A percentile compares a stretch with the other conserved stretches of the same genome.
phyloP scores from a whole-genome alignment of 345 rosid genomes.

The Camelina neglecta region DNA sequence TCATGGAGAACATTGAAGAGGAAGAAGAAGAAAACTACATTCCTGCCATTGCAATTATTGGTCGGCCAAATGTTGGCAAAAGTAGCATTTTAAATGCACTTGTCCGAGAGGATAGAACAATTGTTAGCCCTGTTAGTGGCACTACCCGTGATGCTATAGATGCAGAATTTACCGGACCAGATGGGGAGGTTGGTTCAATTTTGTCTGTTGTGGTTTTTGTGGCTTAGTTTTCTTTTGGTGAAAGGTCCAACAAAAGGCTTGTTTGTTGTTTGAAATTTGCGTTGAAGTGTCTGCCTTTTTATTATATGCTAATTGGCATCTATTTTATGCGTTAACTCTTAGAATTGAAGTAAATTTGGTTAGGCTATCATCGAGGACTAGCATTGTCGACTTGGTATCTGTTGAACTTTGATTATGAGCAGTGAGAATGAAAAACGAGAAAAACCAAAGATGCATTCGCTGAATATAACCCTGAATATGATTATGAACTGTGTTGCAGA shows the following conservation, averaged over 20 bases:
- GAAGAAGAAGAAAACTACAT: slow-evolving; percentile 73
- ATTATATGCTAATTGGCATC: slow-evolving; percentile 7
- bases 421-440: neutral
- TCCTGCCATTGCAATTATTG: slow-evolving; percentile 94
- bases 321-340: neutral
- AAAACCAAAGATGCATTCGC: neutral
- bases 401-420: slow-evolving; percentile 22
- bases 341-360: neutral
- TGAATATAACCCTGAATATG: slow-evolving; percentile 4
- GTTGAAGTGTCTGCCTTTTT: neutral
- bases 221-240: slow-evolving; percentile 18
- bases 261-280: neutral
- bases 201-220: neutral
- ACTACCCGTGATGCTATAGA: slow-evolving; percentile 99
- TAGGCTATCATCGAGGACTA: slow-evolving; percentile 19
- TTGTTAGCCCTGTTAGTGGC: slow-evolving; percentile 97
- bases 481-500: slow-evolving; percentile 57
- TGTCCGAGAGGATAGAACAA: slow-evolving; percentile 95
- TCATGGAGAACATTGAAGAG: slow-evolving; percentile 51
- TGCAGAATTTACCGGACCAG: slow-evolving; percentile 83
- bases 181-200: slow-evolving; percentile 71
- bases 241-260: slow-evolving; percentile 10
- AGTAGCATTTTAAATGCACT: slow-evolving; percentile 97
- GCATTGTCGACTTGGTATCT: neutral
- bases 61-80: slow-evolving; percentile 96